Conservation (phyloP, 2,329 filamentous ascomycete species). For the Alternaria postmessia region DNA sequence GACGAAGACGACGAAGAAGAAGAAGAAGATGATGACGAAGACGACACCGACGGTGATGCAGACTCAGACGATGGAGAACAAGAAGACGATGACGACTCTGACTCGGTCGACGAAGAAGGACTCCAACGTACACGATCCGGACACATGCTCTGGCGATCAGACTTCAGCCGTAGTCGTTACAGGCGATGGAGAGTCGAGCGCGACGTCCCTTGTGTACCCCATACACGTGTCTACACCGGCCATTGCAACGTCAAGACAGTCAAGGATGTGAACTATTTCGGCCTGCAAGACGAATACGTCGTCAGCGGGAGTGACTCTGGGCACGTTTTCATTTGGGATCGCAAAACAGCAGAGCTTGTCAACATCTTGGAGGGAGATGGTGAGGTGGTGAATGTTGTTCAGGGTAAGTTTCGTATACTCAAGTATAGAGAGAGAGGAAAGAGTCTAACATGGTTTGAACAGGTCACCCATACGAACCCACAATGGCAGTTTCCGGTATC, state of each 20-base stretch:
- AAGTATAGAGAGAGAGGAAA: neutral
- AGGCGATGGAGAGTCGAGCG: constrained; percentile 62
- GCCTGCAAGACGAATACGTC: constrained; percentile 72
- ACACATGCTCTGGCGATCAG: constrained; percentile 57
- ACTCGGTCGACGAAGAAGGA: constrained; percentile 43
- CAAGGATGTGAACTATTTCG: constrained; percentile 75
- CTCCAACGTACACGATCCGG: constrained; percentile 47
- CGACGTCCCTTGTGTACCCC: constrained; percentile 63
- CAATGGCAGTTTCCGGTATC: constrained; percentile 71
- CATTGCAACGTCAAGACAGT: constrained; percentile 74
- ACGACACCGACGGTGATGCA: constrained; percentile 40
- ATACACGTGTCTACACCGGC: constrained; percentile 66
- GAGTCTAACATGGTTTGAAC: constrained; percentile 18
- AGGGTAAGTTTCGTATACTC: constrained; percentile 54
- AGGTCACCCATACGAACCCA: constrained; percentile 73
- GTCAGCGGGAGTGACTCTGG: constrained; percentile 73
- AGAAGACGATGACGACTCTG: constrained; percentile 37
- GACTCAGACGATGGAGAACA: constrained; percentile 38
- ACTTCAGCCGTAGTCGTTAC: constrained; percentile 56
- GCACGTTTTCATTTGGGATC: constrained; percentile 74
- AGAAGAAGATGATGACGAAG: constrained; percentile 32
- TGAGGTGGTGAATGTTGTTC: constrained; percentile 74
- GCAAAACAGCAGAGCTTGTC: constrained; percentile 66
- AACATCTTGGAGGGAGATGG: constrained; percentile 73
- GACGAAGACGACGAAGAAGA: constrained; percentile 38